phyloP scores from a whole-genome alignment of 2,329 filamentous ascomycete genomes.

The Fusarium siculi region DNA sequence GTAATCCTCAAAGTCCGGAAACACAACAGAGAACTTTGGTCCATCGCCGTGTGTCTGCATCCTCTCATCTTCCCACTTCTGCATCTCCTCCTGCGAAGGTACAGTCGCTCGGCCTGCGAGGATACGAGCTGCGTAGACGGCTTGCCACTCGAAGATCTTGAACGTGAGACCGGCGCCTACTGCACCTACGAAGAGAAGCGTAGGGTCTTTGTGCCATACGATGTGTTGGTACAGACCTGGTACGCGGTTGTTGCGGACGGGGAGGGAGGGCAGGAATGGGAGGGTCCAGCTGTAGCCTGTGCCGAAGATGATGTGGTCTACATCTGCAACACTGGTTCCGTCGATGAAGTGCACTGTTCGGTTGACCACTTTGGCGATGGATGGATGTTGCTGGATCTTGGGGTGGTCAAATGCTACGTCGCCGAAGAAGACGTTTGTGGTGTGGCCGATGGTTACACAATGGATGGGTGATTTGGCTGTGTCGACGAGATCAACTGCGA shows the following conservation, averaged over 20 bases:
- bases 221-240: slow-evolving; percentile 68
- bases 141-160: slow-evolving; percentile 76
- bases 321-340: slow-evolving; percentile 60
- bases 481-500: slow-evolving; percentile 62
- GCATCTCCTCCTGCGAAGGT: slow-evolving; percentile 60
- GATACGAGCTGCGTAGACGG: slow-evolving; percentile 68
- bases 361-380: slow-evolving; percentile 58
- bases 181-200: slow-evolving; percentile 67
- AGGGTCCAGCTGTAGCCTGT: slow-evolving; percentile 74
- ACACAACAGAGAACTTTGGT: slow-evolving; percentile 64
- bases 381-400: slow-evolving; percentile 57
- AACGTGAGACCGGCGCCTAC: slow-evolving; percentile 70
- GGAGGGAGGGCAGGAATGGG: slow-evolving; percentile 66
- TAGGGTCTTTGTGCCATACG: slow-evolving; percentile 64
- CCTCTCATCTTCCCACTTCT: slow-evolving; percentile 66
- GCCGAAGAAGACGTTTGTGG: slow-evolving; percentile 65
- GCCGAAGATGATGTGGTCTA: slow-evolving; percentile 73
- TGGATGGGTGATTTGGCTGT: slow-evolving; percentile 60
- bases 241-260: slow-evolving; percentile 64
- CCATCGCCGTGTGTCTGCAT: slow-evolving; percentile 67
- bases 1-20: slow-evolving; percentile 72
- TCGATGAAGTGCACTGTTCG: slow-evolving; percentile 67
- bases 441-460: slow-evolving; percentile 61
- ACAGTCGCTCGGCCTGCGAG: slow-evolving; percentile 64
- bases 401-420: slow-evolving; percentile 70